Percentiles rank a stretch among this genome's conserved stretches.
Evolutionary conservation across 352 stramenopile genomes (phyloP).

Genomic region (Thalassiosira pacifica): DNA sequence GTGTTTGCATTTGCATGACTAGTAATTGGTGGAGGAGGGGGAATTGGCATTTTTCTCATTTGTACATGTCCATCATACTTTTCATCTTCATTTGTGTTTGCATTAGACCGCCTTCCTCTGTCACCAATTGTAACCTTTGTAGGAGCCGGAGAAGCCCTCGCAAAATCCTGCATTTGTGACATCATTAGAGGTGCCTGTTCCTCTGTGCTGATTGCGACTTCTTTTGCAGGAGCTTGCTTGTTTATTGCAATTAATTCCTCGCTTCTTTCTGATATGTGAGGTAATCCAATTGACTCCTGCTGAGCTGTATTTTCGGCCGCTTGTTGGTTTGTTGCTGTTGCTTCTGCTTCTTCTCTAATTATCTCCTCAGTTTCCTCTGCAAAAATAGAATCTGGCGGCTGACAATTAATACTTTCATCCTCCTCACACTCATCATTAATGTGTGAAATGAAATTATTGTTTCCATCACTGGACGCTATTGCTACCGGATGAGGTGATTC

Average conservation of each 20-base stretch:
- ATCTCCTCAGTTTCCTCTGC: not conserved
- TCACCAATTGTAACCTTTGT: conserved; percentile 48
- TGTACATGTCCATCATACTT: not conserved
- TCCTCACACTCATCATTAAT: conserved; percentile 13
- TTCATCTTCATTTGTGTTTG: not conserved
- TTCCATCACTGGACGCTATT: not conserved
- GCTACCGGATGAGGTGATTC: conserved; percentile 16
- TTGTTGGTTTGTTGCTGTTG: conserved; percentile 6
- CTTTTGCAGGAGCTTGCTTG: not conserved
- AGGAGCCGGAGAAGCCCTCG: conserved; percentile 40
- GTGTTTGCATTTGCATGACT: not conserved
- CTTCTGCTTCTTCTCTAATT: not conserved
- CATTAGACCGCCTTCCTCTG: conserved; percentile 3
- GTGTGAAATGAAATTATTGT: not conserved
- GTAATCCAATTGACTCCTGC: not conserved
- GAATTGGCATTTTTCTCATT: no score
- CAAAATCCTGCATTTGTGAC: conserved; percentile 46
- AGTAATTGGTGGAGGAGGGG: not conserved
- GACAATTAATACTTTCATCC: conserved; percentile 24
- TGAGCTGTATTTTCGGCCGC: not conserved
- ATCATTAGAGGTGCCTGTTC: conserved; percentile 20
- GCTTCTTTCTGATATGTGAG: not conserved
- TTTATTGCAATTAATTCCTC: not conserved
- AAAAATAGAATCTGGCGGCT: conserved; percentile 19
- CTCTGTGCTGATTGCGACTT: not conserved